Base-by-base conservation (phyloP, 1,139 yeast species). In the Yamadazyma blattariae region DNA sequence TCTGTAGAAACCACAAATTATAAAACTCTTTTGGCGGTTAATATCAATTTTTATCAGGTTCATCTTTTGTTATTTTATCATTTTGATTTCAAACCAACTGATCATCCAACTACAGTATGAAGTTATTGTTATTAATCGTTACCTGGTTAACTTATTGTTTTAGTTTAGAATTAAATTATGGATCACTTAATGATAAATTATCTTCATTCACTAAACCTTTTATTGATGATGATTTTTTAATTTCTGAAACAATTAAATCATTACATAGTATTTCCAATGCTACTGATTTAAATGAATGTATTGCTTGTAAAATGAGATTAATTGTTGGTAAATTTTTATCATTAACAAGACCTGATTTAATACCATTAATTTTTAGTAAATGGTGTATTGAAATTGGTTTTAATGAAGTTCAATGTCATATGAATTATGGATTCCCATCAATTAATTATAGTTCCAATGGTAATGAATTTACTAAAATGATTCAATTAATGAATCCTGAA, bases 371-470 rank as follows among this genome's bases (percentile, higher is more conserved):
- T 24, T 69, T 64, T 46, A 51, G 54, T 3, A 43, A 59, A 35
- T 71, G 78, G 74, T 74, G 79, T 48, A 42, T 48, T 14, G 61
- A 54, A 27, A 46, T 59, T 30, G 75, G 75, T 21, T 56, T 64
- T 26, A 54, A 50, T 32, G 46, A 48, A 29, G 31, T 38, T 12
- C 43, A 44, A 30, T 57, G 61, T 33, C 47, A 44, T 27, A 47
- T 47, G 40, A 54, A 51, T 37, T 54, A 47, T 40, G 56, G 56
- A 3, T 50, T 45, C 39, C 57, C 47, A 29, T 51, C 50, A 39
- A 45, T 37, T 15, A 54, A 45, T 33, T 50, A 38, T 39, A 52
- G 41, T 43, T 42, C 55, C 9, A 36, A 42, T 26, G 61, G 61
- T 8, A 37, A 40, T 24, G 78, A 75, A 45, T 69, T 75, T 42